phyloP scores from a whole-genome alignment of 495 filamentous ascomycete genomes.

The Baudoinia panamericana region DNA sequence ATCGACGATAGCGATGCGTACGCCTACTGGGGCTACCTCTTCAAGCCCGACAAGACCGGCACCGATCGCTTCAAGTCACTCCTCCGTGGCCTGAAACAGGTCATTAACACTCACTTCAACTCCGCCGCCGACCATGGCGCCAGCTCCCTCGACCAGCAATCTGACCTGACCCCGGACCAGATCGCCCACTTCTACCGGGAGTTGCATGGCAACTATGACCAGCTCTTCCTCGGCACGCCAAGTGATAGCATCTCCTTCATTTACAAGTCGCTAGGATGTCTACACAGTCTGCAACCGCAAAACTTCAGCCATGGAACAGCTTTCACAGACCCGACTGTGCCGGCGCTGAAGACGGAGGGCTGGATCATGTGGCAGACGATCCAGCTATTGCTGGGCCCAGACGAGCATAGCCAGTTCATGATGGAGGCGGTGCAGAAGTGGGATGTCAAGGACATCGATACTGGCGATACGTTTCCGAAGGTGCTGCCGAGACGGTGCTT shows the following conservation, averaged over 20 bases:
- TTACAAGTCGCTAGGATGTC: conserved; percentile 81
- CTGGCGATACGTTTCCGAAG: conserved; percentile 58
- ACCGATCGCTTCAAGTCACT: conserved; percentile 64
- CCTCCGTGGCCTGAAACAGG: conserved; percentile 60
- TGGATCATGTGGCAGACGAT: conserved; percentile 93
- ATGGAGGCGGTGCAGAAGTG: conserved; percentile 69
- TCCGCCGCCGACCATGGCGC: conserved; percentile 25
- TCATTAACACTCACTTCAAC: conserved; percentile 39
- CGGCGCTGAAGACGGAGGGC: conserved; percentile 66
- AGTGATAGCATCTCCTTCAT: conserved; percentile 68
- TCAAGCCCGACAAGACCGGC: conserved; percentile 65
- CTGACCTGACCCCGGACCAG: conserved; percentile 63
- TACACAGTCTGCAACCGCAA: conserved; percentile 43
- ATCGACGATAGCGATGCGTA: conserved; percentile 25
- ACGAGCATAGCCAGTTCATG: conserved; percentile 73
- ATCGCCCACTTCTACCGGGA: conserved; percentile 77
- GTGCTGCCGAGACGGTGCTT: conserved; percentile 64
- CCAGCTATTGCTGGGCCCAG: conserved; percentile 74
- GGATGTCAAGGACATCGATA: conserved; percentile 59
- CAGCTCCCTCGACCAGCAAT: conserved; percentile 43
- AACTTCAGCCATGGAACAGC: conserved; percentile 44
- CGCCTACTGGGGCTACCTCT: conserved; percentile 69
- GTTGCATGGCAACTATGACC: conserved; percentile 82
- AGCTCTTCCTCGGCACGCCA: conserved; percentile 70
- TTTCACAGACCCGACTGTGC: conserved; percentile 61